Conservation (phyloP, 768 basidiomycete species). For the Lentinus brumalis region DNA sequence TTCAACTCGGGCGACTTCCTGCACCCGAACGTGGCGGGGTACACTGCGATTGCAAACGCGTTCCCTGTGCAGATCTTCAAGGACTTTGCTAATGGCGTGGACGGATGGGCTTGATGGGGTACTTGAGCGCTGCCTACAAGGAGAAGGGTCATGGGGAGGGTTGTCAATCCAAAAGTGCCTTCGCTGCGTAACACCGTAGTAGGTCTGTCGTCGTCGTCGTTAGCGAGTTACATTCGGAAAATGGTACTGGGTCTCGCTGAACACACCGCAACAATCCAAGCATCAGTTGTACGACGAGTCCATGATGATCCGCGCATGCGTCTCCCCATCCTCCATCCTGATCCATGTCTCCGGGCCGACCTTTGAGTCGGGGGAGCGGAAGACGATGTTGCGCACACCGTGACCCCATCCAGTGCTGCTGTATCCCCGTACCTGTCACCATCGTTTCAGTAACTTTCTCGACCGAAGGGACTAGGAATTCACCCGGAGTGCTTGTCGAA, state of each 20-base stretch:
- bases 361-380: conserved; percentile 49
- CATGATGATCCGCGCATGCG: conserved; percentile 54
- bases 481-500: conserved; percentile 80
- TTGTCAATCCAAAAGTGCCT: no score
- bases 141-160: no score
- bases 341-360: conserved; percentile 63
- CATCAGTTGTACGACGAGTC: conserved; percentile 40
- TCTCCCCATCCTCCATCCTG: conserved; percentile 59
- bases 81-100: conserved; percentile 25
- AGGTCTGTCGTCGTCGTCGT: no score
- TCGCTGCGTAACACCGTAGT: no score
- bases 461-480: conserved; percentile 1
- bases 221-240: no score
- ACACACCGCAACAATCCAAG: no score
- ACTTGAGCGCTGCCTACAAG: not conserved
- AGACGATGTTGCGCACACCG: conserved; percentile 66
- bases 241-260: no score
- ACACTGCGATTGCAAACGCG: conserved; percentile 42
- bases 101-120: conserved; percentile 19
- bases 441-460: no score
- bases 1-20: conserved; percentile 50
- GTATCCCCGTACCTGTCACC: conserved; percentile 66
- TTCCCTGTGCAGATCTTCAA: conserved; percentile 45
- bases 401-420: conserved; percentile 54
- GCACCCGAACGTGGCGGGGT: conserved; percentile 51